These are phyloP conservation scores for Puccinia novopanici DNA, from an alignment of 1,284 basidiomycete genomes.

Conservation along the genomic window DNA sequence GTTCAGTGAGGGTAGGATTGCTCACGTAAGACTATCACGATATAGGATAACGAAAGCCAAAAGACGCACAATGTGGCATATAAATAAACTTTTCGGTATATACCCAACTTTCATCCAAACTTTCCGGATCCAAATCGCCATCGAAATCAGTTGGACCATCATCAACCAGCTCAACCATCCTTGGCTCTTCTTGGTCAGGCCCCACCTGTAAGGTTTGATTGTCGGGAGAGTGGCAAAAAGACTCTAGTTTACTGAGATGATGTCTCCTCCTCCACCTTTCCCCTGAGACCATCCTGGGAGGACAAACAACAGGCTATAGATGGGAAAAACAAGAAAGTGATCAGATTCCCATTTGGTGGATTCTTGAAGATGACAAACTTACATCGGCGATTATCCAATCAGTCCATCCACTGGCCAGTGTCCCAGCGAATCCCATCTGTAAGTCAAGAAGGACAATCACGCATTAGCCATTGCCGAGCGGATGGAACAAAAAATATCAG, in stretches of 20 bases:
- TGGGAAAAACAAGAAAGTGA: too few species aligned
- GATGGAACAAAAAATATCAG: conserved; percentile 50
- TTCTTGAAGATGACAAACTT: conserved; percentile 12
- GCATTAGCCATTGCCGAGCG: background rate
- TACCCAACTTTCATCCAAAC: conserved; percentile 63
- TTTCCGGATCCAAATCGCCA: conserved; percentile 66
- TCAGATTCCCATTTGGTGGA: too few species aligned
- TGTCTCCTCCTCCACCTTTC: conserved; percentile 60
- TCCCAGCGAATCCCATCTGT: conserved; percentile 66
- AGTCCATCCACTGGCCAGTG: conserved; percentile 67
- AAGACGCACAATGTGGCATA: conserved; percentile 52
- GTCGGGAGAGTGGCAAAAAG: background rate
- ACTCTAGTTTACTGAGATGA: conserved; percentile 25
- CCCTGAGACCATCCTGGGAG: conserved; percentile 62
- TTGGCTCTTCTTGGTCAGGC: conserved; percentile 48
- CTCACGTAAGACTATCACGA: conserved; percentile 65
- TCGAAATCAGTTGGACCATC: conserved; percentile 59
- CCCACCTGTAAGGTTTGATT: background rate
- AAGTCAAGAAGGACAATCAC: background rate
- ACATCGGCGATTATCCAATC: conserved; percentile 65
- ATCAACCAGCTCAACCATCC: conserved; percentile 44
- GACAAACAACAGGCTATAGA: conserved; percentile 62
- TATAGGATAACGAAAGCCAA: conserved; percentile 9
- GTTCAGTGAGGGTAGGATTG: background rate
- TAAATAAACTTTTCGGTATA: conserved; percentile 63